Evolutionary conservation across 2,329 filamentous ascomycete genomes (phyloP), one percentile per base, ranked within the genome.

Genomic region (Fusarium illudens): DNA sequence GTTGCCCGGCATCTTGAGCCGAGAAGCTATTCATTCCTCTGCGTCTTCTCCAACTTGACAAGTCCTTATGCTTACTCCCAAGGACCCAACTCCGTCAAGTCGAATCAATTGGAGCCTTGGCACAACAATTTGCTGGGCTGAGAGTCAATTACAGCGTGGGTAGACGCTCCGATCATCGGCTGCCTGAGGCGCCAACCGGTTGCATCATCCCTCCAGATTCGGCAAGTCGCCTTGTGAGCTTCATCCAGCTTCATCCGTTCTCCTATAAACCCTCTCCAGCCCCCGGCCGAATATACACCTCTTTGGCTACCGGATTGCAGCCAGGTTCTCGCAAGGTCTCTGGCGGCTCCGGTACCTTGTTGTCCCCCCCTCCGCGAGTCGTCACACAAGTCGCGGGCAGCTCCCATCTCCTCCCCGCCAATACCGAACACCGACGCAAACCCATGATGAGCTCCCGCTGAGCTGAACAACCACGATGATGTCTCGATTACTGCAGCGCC

Each of bases 401-500:
- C 57, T 62, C 68, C 27, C 44, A n/a, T 13, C 32, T 15, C 32
- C 25, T 15, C 46, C 71, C 71, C 72, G 54, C 72, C 64, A 33
- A 73, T 71, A 42, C 64, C 71, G 63, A 64, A 59, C 54, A 30
- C 58, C 69, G 60, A 72, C 34, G 48, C 27, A 9, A 50, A 34
- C 54, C 65, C 70, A 73, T 72, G 60, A 77, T 74, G 73, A 68
- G 65, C 70, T 73, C 64, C 60, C 60, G 34, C 62, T 63, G 64
- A 68, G 58, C 69, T 72, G 56, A 71, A 66, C 51, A 65, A 54
- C 61, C 58, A 76, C 67, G 44, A 80, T 81, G 79, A 78, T 80
- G 59, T 71, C 77, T 62, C 77, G 78, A 75, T 68, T 80, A 50
- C 62, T 78, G 7, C 67, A 71, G 46, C 76, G 79, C 59, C 71